Evolutionary conservation across 495 filamentous ascomycete genomes (phyloP), one percentile per base, ranked within the genome.

Genomic region (Penicillium flavigenum): DNA sequence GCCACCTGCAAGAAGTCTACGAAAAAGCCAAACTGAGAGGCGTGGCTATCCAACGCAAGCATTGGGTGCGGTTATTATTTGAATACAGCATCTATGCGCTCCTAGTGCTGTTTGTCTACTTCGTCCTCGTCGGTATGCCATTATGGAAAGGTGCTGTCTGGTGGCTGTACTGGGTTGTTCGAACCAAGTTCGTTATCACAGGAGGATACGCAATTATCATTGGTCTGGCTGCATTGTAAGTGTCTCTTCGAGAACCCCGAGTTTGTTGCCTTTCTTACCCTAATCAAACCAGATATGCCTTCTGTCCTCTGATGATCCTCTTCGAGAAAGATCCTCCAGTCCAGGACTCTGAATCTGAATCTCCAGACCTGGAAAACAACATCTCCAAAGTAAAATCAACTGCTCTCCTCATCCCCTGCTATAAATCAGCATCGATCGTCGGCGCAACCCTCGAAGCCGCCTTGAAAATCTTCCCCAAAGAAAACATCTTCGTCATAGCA

Each of bases 391-490:
- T 27, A 11, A 55, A 59, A 56, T 67, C 65, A n/a, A 78, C 76
- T 0, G 76, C 77, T 0, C 65, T 81, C 2, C 50, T 81, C 20
- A 81, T 81, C 22, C 78, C 77, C 8, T 79, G 77, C 55, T 79
- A 79, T 51, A 75, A 77, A 61, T 75, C 76, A 10, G 77, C 67
- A 3, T 54, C 64, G 2, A 68, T 79, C 20, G 74, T 81, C 27
- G 74, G 65, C 11, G 61, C 67, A 0, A 81, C 78, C 0, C 54
- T 81, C 17, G 61, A 71, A 54, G 78, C 77, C 0, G 77, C 78
- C 0, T 52, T 80, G 46, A 74, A 76, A 53, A 64, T 81, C 22
- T 80, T 81, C 53, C 77, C 77, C 0, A 57, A 70, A 0, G 44
- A 64, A 24, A 70, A 79, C 27, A 77, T 81, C 34, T 81, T 75